These are phyloP conservation scores for Alternaria arbusti DNA, from an alignment of 2,329 filamentous ascomycete species.

Conservation along the genomic window DNA sequence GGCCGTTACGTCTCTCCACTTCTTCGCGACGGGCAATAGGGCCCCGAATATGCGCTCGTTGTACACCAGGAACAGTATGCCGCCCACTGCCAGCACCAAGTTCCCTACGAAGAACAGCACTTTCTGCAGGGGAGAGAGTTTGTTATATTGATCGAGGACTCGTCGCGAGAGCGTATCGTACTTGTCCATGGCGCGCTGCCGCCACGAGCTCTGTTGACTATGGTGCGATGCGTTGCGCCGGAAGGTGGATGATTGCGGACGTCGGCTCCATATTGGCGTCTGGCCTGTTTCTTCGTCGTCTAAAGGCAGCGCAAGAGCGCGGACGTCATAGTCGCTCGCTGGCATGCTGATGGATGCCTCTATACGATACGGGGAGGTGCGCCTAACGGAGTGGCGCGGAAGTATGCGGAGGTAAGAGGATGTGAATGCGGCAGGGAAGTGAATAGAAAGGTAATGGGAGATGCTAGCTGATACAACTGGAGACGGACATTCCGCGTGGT, in stretches of 20 bases:
- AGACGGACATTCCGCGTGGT: conserved; percentile 15
- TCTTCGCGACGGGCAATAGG: conserved; percentile 74
- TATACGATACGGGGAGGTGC: not conserved
- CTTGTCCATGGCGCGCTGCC: conserved; percentile 51
- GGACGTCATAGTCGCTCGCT: conserved; percentile 57
- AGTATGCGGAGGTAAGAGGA: conserved; percentile 7
- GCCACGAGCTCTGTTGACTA: conserved; percentile 36
- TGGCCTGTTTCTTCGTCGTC: conserved; percentile 56
- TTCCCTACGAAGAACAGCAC: conserved; percentile 61
- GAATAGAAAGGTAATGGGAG: not conserved
- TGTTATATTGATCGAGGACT: conserved; percentile 59
- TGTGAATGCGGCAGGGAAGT: not conserved
- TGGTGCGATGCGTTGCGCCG: conserved; percentile 48
- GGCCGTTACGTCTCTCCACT: conserved; percentile 74
- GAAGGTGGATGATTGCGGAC: conserved; percentile 42
- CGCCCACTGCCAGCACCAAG: conserved; percentile 60
- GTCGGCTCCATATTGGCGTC: conserved; percentile 61
- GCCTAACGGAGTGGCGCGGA: conserved; percentile 20
- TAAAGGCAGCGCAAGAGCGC: conserved; percentile 60
- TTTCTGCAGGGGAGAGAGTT: conserved; percentile 67
- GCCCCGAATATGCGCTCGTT: conserved; percentile 79
- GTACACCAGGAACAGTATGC: conserved; percentile 76
- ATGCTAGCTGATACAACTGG: conserved; percentile 5
- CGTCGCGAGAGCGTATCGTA: conserved; percentile 55
- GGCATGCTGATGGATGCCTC: conserved; percentile 38